A percentile compares a stretch with the other conserved stretches of the same genome.
These are phyloP conservation scores for Venturia oleaginea DNA, from an alignment of 2,329 filamentous ascomycete genomes.

Conservation along the genomic window DNA sequence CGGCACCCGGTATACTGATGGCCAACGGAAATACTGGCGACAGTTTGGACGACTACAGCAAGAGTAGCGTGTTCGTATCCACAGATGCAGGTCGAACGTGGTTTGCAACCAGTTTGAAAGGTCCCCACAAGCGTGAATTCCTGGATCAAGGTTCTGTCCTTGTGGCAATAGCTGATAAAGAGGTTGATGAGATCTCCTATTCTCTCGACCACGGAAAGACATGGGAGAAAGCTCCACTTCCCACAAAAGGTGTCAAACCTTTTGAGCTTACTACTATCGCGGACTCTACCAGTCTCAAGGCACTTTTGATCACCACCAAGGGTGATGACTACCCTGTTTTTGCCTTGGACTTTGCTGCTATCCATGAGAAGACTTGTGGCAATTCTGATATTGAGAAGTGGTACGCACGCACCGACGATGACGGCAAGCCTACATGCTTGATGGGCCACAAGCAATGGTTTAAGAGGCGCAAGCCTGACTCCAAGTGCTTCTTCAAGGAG, in stretches of 20 bases:
- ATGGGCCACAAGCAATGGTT: constrained; percentile 96
- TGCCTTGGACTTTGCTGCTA: constrained; percentile 71
- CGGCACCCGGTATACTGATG: constrained; percentile 88
- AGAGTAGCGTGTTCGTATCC: constrained; percentile 79
- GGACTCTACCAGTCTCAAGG: constrained; percentile 88
- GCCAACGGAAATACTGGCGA: constrained; percentile 85
- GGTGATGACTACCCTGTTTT: constrained; percentile 55
- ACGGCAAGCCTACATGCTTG: constrained; percentile 75
- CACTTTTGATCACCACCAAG: constrained; percentile 61
- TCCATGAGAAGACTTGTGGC: constrained; percentile 73
- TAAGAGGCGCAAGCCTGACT: constrained; percentile 72
- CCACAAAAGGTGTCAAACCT: constrained; percentile 61
- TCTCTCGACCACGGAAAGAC: constrained; percentile 83
- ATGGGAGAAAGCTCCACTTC: constrained; percentile 66
- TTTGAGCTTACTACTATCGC: constrained; percentile 75
- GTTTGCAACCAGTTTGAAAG: constrained; percentile 57
- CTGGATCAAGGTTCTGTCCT: constrained; percentile 87
- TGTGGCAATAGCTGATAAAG: constrained; percentile 66
- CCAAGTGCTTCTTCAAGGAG: constrained; percentile 79
- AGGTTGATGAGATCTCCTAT: constrained; percentile 59
- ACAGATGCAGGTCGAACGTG: constrained; percentile 85
- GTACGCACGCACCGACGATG: constrained; percentile 71
- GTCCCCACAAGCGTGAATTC: constrained; percentile 92
- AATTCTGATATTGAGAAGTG: constrained; percentile 75
- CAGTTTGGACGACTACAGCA: constrained; percentile 56